Evolutionary conservation across 495 filamentous ascomycete genomes (phyloP).

Genomic region (Bathelium albidoporum): DNA sequence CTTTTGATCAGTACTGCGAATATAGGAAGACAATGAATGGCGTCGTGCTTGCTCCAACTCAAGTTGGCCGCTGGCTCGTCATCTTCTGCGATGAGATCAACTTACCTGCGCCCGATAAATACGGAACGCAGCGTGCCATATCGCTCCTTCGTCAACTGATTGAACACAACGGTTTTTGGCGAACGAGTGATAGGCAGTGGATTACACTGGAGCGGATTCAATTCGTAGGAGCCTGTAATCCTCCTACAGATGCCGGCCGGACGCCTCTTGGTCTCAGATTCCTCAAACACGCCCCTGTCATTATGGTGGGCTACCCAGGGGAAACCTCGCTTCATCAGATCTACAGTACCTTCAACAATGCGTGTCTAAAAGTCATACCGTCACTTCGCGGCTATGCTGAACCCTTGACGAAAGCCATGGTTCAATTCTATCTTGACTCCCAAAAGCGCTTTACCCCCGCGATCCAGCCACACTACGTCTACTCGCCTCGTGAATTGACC

Average conservation of each 20-base stretch:
- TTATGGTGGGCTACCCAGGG: constrained; percentile 99
- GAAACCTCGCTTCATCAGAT: constrained; percentile 90
- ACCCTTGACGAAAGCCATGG: constrained; percentile 92
- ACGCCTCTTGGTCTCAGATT: constrained; percentile 89
- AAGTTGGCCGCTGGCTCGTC: constrained; percentile 95
- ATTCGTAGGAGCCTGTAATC: constrained; percentile 98
- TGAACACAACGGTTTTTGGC: constrained; percentile 98
- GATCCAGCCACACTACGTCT: constrained; percentile 97
- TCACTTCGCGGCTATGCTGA: constrained; percentile 91
- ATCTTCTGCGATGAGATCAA: constrained; percentile 99
- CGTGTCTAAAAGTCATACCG: constrained; percentile 91
- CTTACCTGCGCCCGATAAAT: constrained; percentile 94
- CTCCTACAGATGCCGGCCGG: constrained; percentile 95
- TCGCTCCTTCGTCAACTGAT: constrained; percentile 94
- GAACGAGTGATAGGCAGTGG: constrained; percentile 94
- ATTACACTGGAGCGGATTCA: constrained; percentile 95
- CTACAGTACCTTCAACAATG: constrained; percentile 96
- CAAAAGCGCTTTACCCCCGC: constrained; percentile 87
- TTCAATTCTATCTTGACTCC: constrained; percentile 89
- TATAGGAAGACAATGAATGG: constrained; percentile 97
- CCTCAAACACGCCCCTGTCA: constrained; percentile 84
- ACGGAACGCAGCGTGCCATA: constrained; percentile 93
- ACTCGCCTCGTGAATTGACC: constrained; percentile 95
- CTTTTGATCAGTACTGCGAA: constrained; percentile 98
- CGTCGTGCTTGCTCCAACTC: constrained; percentile 87